Evolutionary conservation across 768 basidiomycete genomes (phyloP), one percentile per base, ranked within the genome.

Genomic region (Collybiopsis luxurians): DNA sequence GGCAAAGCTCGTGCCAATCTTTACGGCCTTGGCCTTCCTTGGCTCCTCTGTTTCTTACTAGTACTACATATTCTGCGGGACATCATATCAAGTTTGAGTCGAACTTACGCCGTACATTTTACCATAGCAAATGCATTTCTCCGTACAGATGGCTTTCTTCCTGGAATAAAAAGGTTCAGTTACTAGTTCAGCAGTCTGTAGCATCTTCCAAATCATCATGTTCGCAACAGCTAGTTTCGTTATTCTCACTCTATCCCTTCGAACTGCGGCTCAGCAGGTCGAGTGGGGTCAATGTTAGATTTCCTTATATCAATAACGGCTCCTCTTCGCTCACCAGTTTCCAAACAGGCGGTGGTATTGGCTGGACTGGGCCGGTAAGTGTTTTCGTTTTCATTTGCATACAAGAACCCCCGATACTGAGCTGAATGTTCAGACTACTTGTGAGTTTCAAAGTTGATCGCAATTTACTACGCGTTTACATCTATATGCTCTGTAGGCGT

Each of bases 351-450:
- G 68, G 66, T 50, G 71, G 70, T 48, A 63, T 65, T n/a, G 61
- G 60, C 15, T 71, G 64, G 28, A 57, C 54, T 13, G 71, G 71
- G 47, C 57, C 63, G 21, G 67, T 72, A 62, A 38, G 67, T n/a
- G n/a, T n/a, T n/a, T n/a, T n/a, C n/a, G n/a, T 59, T 17, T 15
- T 26, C 19, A 19, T 12, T 47, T 17, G 12, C 13, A n/a, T 30
- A 24, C 13, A 10, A 12, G 31, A 23, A 49, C 28, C 42, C 31
- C n/a, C 6, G 43, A 44, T 24, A 44, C 40, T 40, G 26, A 31
- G n/a, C 15, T 57, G 34, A 19, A 26, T 60, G 13, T 30, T 21
- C 40, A 53, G 54, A 52, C 53, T n/a, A 48, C 46, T 13, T 67
- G 64, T 64, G 30, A 42, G 65, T n/a, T 44, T 13, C 13, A 34